Percentiles rank a stretch among this genome's conserved stretches.
These are phyloP conservation scores for Canavalia gladiata DNA, from an alignment of 306 rosid species.

Conservation along the genomic window DNA sequence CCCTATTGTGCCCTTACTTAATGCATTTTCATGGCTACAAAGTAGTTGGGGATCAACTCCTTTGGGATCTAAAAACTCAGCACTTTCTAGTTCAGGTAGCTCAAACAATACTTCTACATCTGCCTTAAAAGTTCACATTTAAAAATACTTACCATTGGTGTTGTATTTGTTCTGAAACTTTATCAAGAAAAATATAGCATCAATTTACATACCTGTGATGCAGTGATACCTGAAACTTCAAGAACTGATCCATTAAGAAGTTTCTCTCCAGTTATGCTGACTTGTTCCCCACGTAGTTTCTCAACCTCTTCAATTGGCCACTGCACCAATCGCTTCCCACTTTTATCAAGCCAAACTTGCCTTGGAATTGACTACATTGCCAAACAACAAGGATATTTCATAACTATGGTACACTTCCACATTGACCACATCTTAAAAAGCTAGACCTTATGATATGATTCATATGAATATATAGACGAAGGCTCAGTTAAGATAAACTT, in stretches of 20 bases:
- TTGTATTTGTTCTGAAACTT: background rate
- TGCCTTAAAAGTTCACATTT: slow-evolving; percentile 46
- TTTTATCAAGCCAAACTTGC: slow-evolving; percentile 60
- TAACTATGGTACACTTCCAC: background rate
- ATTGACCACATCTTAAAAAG: background rate
- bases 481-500: no score
- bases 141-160: background rate
- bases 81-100: slow-evolving; percentile 52
- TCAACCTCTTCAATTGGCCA: slow-evolving; percentile 72
- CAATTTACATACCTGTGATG: slow-evolving; percentile 64
- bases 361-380: slow-evolving; percentile 62
- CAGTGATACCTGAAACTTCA: slow-evolving; percentile 65
- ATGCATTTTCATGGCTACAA: slow-evolving; percentile 56
- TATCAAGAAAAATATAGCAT: background rate
- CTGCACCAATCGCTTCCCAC: slow-evolving; percentile 62
- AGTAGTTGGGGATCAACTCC: slow-evolving; percentile 61
- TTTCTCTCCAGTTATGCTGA: slow-evolving; percentile 44
- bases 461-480: background rate
- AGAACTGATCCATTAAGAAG: slow-evolving; percentile 53
- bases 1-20: slow-evolving; percentile 56
- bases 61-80: slow-evolving; percentile 52
- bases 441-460: background rate
- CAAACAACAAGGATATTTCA: slow-evolving; percentile 15
- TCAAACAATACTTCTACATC: slow-evolving; percentile 69
- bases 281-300: slow-evolving; percentile 51